Evolutionary conservation across 768 basidiomycete genomes (phyloP), one percentile per base, ranked within the genome.

Genomic region (Leucosporidium scottii): DNA sequence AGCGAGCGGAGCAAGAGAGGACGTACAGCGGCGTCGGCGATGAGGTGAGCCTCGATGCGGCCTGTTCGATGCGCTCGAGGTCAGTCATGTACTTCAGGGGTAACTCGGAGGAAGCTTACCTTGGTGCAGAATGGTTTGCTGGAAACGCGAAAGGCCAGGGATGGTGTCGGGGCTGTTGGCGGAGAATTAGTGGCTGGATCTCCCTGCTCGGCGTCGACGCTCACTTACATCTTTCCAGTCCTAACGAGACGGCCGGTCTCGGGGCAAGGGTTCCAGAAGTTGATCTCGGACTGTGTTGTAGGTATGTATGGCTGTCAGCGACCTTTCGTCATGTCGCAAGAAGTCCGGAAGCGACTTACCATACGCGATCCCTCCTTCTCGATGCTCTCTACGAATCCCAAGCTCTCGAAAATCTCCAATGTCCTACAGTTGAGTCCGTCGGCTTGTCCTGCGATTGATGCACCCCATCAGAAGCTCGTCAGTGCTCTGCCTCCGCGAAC

Each of bases 351-450:
- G 2, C 12, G 39, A 63, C 67, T 59, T 23, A 70, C 69, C 70
- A 70, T 71, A 1, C 67, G 15, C 18, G 66, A 70, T 12, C 68
- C 73, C 49, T 71, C 69, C 71, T 70, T 73, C 48, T 74, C 66
- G 28, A 75, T 71, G 12, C 25, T 57, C 58, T 75, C 75, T 25
- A 62, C 55, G 62, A 76, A 67, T 3, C 75, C 75, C 34, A 76
- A 58, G 15, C 62, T 60, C 67, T 76, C 68, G 44, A 76, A 74
- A 21, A 72, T 60, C 65, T 76, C 75, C 44, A 76, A 60, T 25
- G 75, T 69, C 18, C 75, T 62, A 27, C 64, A 71, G 68, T 75
- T 69, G 27, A 75, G 63, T 1, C 75, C 75, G 48, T 76, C 75
- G 0, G 75, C 75, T 44, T 76, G 75, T 7, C 75, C 75, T 63